Conservation (phyloP, 352 stramenopile species). For the Pythium aphanidermatum region DNA sequence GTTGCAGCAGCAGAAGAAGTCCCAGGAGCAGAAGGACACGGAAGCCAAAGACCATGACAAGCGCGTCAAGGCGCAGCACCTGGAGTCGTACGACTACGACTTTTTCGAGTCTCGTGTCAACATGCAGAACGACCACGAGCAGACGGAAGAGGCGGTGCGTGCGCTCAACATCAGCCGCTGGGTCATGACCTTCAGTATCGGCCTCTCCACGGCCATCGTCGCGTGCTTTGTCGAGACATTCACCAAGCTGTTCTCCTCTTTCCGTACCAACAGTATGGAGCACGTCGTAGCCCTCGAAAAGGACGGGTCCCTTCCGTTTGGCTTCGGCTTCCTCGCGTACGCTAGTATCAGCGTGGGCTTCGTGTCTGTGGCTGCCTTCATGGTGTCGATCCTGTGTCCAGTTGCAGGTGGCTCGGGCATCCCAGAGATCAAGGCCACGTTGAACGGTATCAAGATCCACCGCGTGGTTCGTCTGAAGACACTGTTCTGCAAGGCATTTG, state of each 20-base stretch:
- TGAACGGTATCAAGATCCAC: constrained; percentile 98
- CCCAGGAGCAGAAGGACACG: constrained; percentile 23
- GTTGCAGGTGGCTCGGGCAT: constrained; percentile 95
- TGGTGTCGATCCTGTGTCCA: constrained; percentile 94
- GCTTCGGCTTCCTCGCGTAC: constrained; percentile 87
- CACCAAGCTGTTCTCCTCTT: constrained; percentile 76
- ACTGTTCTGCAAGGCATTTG: constrained; percentile 93
- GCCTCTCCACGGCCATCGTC: constrained; percentile 89
- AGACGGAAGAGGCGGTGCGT: constrained; percentile 65
- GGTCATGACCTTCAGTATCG: constrained; percentile 95
- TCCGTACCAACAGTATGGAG: constrained; percentile 91
- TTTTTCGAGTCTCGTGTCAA: constrained; percentile 85
- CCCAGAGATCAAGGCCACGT: constrained; percentile 96
- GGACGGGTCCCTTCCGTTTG: constrained; percentile 39
- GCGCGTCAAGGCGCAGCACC: constrained; percentile 74
- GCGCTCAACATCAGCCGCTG: constrained; percentile 88
- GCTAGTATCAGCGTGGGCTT: constrained; percentile 90
- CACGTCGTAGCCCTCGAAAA: constrained; percentile 58
- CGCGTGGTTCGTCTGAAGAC: constrained; percentile 95
- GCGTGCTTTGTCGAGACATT: constrained; percentile 92
- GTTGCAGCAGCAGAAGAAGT: constrained; percentile 5
- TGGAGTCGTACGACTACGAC: constrained; percentile 85
- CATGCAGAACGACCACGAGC: constrained; percentile 82
- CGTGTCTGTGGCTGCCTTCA: constrained; percentile 83
- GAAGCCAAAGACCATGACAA: constrained; percentile 61